A percentile compares a stretch with the other conserved stretches of the same genome.
phyloP scores from a whole-genome alignment of 208 protist genomes.

The Lotmaria passim region DNA sequence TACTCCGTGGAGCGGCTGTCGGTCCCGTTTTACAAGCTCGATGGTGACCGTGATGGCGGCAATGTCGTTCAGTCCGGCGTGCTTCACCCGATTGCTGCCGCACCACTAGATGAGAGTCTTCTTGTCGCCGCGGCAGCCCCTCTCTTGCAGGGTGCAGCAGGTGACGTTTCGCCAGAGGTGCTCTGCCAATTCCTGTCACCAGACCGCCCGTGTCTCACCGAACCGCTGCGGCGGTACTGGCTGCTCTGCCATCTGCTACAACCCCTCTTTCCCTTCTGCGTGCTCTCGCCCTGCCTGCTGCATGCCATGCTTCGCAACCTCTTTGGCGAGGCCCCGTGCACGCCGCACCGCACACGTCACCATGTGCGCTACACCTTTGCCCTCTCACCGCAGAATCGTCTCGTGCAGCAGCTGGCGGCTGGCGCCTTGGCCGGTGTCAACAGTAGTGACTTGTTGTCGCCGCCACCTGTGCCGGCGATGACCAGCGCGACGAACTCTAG shows the following conservation, averaged over 20 bases:
- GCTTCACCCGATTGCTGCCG: not conserved
- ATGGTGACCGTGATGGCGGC: not conserved
- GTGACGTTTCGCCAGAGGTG: not conserved
- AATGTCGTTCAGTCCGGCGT: not conserved
- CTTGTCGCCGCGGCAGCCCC: not conserved
- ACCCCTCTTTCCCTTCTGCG: constrained; percentile 18
- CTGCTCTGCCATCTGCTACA: constrained; percentile 29
- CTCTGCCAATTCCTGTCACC: not conserved
- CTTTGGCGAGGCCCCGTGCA: not conserved
- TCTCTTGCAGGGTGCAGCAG: not conserved
- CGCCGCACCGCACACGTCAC: not conserved
- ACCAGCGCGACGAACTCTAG: too few relatives aligned
- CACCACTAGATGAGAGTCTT: not conserved
- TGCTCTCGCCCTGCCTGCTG: constrained; percentile 21
- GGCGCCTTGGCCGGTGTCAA: not conserved
- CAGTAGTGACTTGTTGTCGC: too few relatives aligned
- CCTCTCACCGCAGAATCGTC: constrained; percentile 13
- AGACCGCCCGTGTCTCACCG: constrained; percentile 2
- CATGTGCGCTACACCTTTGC: constrained; percentile 35
- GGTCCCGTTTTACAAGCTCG: not conserved
- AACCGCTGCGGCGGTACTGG: constrained; percentile 25
- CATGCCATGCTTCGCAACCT: constrained; percentile 15
- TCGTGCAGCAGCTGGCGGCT: constrained; percentile 8
- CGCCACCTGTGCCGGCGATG: too few relatives aligned
- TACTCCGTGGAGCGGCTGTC: too few relatives aligned